A percentile compares a stretch with the other conserved stretches of the same genome.
Evolutionary conservation across 306 rosid genomes (phyloP).

Genomic region (Medicago arabica): DNA sequence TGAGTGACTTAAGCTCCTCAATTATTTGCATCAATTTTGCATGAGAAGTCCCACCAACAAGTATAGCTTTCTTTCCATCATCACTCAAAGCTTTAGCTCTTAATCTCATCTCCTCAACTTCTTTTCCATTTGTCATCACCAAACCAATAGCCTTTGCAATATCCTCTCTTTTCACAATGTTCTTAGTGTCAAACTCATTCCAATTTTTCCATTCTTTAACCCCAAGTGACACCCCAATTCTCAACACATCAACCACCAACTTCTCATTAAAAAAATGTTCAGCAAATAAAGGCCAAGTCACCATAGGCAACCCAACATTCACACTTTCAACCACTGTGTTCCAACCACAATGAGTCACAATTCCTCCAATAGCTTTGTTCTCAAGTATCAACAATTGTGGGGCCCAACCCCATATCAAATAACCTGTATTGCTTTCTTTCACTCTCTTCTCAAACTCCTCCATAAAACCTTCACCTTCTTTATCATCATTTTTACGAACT

Average conservation of each 20-base stretch:
- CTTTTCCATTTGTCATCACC: background rate
- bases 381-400: conserved; percentile 5
- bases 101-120: background rate
- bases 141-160: conserved; percentile 1
- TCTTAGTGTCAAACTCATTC: background rate
- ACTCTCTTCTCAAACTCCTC: conserved; percentile 3
- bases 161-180: background rate
- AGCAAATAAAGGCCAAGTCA: conserved; percentile 1
- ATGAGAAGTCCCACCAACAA: conserved; percentile 7
- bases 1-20: conserved; percentile 1
- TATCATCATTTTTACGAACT: background rate
- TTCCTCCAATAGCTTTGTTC: background rate
- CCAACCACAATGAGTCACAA: conserved; percentile 10
- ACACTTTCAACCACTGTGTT: background rate
- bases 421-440: background rate
- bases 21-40: background rate
- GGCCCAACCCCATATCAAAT: conserved; percentile 6
- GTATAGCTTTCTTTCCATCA: background rate
- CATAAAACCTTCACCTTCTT: background rate
- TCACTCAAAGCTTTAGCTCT: background rate
- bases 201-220: background rate
- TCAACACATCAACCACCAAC: background rate
- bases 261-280: background rate
- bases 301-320: background rate
- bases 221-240: background rate